These are phyloP conservation scores for Aristolochia fimbriata DNA, from an alignment of 164 flowering plant genomes.

Conservation along the genomic window DNA sequence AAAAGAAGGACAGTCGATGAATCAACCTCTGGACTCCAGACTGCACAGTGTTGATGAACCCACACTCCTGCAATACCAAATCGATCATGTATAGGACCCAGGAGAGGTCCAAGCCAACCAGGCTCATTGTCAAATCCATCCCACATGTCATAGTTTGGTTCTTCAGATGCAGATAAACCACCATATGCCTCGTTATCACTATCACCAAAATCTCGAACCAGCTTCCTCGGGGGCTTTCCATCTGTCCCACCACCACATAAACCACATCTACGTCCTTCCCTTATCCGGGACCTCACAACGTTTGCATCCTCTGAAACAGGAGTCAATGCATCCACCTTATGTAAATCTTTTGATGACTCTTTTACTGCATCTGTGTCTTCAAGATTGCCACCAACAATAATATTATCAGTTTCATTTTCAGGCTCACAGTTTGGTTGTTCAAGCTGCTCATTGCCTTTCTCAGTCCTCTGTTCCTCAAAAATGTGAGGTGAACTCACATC, in stretches of 20 bases:
- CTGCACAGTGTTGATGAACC: conserved; percentile 99
- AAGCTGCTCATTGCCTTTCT: conserved; percentile 10
- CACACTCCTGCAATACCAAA: conserved; percentile 91
- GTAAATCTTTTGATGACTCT: neutral
- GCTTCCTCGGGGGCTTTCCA: conserved; percentile 85
- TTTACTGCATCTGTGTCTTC: neutral
- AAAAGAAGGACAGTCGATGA: conserved; percentile 7
- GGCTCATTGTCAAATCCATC: conserved; percentile 99
- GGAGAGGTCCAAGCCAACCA: conserved; percentile 90
- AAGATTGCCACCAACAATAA: conserved; percentile 9
- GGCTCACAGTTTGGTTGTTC: conserved; percentile 3
- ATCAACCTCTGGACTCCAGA: conserved; percentile 99
- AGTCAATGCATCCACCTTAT: conserved; percentile 16
- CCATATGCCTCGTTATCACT: conserved; percentile 77
- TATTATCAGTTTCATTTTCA: conserved; percentile 12
- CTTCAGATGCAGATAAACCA: conserved; percentile 79
- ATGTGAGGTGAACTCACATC: neutral
- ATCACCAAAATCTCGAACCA: conserved; percentile 39
- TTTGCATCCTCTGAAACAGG: conserved; percentile 9
- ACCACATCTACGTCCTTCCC: conserved; percentile 85
- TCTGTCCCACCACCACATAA: conserved; percentile 85
- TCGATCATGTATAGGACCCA: conserved; percentile 93
- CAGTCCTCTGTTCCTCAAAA: conserved; percentile 4
- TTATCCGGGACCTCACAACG: conserved; percentile 26
- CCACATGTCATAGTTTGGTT: conserved; percentile 76